Evolutionary conservation across 192 early-diverging fungal genomes (phyloP).

Genomic region (Backusella liffmaniae): DNA sequence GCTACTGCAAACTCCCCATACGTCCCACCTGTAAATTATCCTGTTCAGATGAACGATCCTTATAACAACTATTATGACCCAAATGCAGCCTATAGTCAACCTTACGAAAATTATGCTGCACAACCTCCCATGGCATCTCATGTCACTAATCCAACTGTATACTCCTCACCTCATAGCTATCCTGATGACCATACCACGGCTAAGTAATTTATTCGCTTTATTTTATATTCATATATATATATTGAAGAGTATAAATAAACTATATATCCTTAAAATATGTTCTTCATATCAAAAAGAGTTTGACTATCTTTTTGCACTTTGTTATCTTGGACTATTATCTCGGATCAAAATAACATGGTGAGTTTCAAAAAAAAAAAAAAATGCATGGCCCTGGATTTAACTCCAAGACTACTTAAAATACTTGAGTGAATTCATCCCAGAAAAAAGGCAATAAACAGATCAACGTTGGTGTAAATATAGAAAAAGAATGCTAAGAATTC

Average conservation of each 20-base stretch:
- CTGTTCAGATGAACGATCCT: not conserved
- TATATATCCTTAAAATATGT: not conserved
- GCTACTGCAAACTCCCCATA: not conserved
- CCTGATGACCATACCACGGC: not conserved
- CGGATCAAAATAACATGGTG: not conserved
- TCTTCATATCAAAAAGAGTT: not conserved
- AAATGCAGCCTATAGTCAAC: not conserved
- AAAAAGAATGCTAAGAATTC: not conserved
- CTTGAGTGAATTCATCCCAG: not conserved
- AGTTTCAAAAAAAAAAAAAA: not conserved
- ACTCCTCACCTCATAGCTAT: constrained; percentile 3
- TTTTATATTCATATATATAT: not conserved
- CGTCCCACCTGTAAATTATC: not conserved
- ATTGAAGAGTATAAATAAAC: not conserved
- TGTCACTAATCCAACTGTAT: not conserved
- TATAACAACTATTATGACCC: constrained; percentile 4
- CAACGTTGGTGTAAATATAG: not conserved
- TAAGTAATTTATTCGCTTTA: not conserved
- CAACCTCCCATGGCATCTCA: not conserved
- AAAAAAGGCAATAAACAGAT: not conserved
- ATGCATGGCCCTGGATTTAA: not conserved
- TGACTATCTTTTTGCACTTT: not conserved
- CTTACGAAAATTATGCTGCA: constrained; percentile 5
- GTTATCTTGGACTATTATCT: not conserved
- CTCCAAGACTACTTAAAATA: not conserved